These are phyloP conservation scores for Endocarpon pusillum DNA, from an alignment of 495 filamentous ascomycete genomes.

Conservation along the genomic window DNA sequence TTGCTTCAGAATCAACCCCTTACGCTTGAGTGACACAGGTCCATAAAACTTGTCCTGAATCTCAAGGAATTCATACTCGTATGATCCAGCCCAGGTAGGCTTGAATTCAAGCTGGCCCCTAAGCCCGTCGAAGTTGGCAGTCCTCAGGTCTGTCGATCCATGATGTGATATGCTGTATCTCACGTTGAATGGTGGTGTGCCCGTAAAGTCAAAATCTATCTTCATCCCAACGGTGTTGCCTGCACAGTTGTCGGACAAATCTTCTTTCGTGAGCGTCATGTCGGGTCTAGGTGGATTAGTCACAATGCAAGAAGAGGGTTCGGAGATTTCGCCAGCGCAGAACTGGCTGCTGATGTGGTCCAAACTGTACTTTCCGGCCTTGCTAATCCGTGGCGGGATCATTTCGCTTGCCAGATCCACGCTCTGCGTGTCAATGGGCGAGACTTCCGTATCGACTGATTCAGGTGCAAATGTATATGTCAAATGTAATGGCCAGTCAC, in stretches of 20 bases:
- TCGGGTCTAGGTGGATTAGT: constrained; percentile 81
- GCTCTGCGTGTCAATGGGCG: constrained; percentile 32
- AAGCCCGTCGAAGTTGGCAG: constrained; percentile 40
- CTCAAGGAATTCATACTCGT: constrained; percentile 66
- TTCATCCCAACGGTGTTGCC: constrained; percentile 78
- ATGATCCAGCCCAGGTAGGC: constrained; percentile 65
- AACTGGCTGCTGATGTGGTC: constrained; percentile 58
- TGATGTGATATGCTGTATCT: constrained; percentile 49
- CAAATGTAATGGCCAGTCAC: constrained; percentile 26
- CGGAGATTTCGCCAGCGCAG: constrained; percentile 75
- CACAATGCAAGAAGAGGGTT: constrained; percentile 79
- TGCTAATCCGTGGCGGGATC: constrained; percentile 42
- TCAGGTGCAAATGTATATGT: constrained; percentile 41
- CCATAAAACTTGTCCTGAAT: constrained; percentile 69
- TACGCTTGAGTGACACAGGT: constrained; percentile 29
- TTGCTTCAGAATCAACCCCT: constrained; percentile 52
- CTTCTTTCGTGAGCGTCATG: constrained; percentile 50
- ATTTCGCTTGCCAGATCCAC: constrained; percentile 20
- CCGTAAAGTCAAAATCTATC: constrained; percentile 73
- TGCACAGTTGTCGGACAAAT: constrained; percentile 85
- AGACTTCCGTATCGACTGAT: constrained; percentile 41
- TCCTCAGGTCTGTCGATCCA: constrained; percentile 33
- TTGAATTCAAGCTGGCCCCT: constrained; percentile 69
- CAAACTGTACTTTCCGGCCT: constrained; percentile 72
- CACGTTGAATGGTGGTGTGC: constrained; percentile 75